These are phyloP conservation scores for Rostrohypoxylon terebratum DNA, from an alignment of 495 filamentous ascomycete genomes.

Conservation along the genomic window DNA sequence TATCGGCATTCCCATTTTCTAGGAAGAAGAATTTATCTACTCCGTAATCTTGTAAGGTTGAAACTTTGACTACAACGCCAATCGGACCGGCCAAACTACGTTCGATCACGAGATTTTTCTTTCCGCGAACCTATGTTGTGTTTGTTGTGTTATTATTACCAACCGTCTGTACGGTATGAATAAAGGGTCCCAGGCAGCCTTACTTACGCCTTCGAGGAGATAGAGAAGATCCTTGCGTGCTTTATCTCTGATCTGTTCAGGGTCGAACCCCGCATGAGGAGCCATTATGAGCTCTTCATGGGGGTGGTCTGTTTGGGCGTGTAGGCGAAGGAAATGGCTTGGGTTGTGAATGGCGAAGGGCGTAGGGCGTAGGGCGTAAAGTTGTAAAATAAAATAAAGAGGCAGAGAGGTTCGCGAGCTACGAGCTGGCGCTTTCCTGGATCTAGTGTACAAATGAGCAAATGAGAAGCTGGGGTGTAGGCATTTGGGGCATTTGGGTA, in stretches of 20 bases:
- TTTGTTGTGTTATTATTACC: conserved; percentile 50
- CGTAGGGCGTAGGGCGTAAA: neutral
- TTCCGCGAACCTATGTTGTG: conserved; percentile 82
- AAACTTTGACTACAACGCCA: conserved; percentile 93
- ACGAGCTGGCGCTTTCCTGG: conserved; percentile 20
- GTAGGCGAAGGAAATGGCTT: conserved; percentile 21
- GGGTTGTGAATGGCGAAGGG: neutral
- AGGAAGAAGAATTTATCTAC: conserved; percentile 96
- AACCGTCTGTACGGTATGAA: conserved; percentile 28
- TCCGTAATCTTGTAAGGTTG: conserved; percentile 84
- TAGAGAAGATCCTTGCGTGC: conserved; percentile 86
- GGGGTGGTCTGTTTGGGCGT: conserved; percentile 41
- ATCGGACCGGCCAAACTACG: conserved; percentile 89
- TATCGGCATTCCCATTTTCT: conserved; percentile 92
- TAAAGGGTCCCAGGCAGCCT: conserved; percentile 48
- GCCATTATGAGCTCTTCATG: conserved; percentile 67
- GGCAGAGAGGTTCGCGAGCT: conserved; percentile 14
- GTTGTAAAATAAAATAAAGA: conserved; percentile 16
- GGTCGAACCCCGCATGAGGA: conserved; percentile 80
- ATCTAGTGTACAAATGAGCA: conserved; percentile 3
- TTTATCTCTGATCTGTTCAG: conserved; percentile 82
- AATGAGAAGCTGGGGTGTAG: conserved; percentile 26
- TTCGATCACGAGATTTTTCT: conserved; percentile 98
- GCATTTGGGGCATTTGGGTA: conserved; percentile 17
- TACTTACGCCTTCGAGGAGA: conserved; percentile 92